Conservation (phyloP, 805 yeast genomes). For the Nakazawaea holstii region DNA sequence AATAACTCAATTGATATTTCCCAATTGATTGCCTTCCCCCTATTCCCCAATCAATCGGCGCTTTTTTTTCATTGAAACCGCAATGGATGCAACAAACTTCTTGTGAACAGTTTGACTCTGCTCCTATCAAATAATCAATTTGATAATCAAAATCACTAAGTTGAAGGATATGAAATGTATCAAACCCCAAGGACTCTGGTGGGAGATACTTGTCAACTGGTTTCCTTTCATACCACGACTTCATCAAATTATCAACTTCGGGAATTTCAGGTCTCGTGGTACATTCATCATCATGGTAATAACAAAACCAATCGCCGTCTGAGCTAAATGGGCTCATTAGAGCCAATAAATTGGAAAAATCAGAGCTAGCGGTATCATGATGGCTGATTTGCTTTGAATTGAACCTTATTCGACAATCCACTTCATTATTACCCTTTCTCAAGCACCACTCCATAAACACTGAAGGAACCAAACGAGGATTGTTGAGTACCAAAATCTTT, state of each 20-base stretch:
- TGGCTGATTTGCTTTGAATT: conserved; percentile 14
- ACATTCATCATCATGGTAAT: conserved; percentile 17
- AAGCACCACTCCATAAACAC: conserved; percentile 22
- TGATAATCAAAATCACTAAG: conserved; percentile 36
- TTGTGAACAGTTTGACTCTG: conserved; percentile 35
- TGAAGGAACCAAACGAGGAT: conserved; percentile 20
- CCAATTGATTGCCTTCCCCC: neutral
- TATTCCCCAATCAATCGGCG: conserved; percentile 10
- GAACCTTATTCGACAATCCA: conserved; percentile 17
- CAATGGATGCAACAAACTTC: conserved; percentile 36
- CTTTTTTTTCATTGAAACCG: conserved; percentile 23
- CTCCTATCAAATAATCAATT: conserved; percentile 31
- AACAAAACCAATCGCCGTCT: conserved; percentile 26
- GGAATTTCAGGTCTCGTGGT: conserved; percentile 11
- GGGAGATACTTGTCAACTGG: conserved; percentile 8
- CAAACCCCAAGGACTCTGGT: conserved; percentile 10
- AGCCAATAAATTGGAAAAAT: conserved; percentile 20
- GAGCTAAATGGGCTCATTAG: conserved; percentile 20
- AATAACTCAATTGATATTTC: conserved; percentile 15
- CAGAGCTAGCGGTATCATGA: conserved; percentile 18
- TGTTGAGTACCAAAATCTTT: conserved; percentile 14
- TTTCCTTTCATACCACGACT: conserved; percentile 10
- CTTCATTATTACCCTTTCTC: conserved; percentile 14
- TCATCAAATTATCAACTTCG: conserved; percentile 5
- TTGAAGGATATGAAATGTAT: conserved; percentile 33